phyloP scores from a whole-genome alignment of 2,329 filamentous ascomycete genomes.

The Paraphoma sp. region DNA sequence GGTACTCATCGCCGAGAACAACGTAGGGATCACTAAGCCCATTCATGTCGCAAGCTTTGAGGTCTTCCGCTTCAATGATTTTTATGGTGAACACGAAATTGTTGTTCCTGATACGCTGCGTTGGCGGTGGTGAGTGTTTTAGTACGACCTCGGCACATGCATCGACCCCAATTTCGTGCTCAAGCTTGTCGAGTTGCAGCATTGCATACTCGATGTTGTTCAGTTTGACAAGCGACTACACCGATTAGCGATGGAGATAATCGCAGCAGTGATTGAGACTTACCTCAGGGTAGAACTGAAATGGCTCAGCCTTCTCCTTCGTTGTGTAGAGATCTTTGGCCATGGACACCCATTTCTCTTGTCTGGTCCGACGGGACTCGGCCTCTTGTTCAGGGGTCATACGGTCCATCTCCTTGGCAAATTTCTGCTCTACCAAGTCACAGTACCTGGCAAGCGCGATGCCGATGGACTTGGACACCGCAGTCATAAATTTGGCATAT shows the following conservation, averaged over 20 bases:
- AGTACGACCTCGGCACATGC: conserved; percentile 83
- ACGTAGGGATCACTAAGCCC: conserved; percentile 96
- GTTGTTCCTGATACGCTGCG: conserved; percentile 71
- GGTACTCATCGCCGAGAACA: conserved; percentile 94
- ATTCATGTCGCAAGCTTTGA: conserved; percentile 97
- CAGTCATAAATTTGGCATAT: conserved; percentile 96
- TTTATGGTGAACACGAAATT: conserved; percentile 99
- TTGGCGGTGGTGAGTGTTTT: conserved; percentile 73
- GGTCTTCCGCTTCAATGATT: conserved; percentile 94
- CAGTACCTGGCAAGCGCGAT: conserved; percentile 87
- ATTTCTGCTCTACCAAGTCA: conserved; percentile 84
- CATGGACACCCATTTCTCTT: conserved; percentile 91
- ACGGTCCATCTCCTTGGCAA: conserved; percentile 91
- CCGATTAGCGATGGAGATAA: conserved; percentile 4
- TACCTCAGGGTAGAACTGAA: conserved; percentile 94
- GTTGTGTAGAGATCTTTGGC: conserved; percentile 92
- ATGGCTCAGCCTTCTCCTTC: conserved; percentile 93
- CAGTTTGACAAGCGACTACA: conserved; percentile 90
- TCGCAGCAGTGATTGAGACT: conserved; percentile 30
- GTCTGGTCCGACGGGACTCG: conserved; percentile 76
- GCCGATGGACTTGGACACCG: conserved; percentile 83
- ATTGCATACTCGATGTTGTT: conserved; percentile 98
- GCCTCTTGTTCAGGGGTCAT: conserved; percentile 86
- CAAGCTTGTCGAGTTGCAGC: conserved; percentile 87
- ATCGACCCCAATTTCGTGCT: conserved; percentile 89